Conservation (phyloP, 1,284 basidiomycete species). For the Leccinum subrobustum region DNA sequence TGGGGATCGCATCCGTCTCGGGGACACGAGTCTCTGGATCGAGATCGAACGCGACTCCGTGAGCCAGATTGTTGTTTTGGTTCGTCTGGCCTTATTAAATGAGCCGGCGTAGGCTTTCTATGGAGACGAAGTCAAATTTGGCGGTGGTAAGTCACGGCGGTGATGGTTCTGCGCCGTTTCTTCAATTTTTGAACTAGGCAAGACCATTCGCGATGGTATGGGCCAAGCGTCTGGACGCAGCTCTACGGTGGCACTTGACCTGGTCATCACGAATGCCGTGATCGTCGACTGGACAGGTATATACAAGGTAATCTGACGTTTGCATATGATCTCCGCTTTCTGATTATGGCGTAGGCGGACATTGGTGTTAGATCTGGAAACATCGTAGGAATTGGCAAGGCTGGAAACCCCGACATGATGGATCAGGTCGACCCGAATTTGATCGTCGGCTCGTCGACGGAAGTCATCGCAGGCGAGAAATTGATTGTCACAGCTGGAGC, state of each 20-base stretch:
- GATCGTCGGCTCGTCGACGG: conserved; percentile 84
- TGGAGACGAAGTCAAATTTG: conserved; percentile 98
- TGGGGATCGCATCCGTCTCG: conserved; percentile 87
- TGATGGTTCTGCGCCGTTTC: conserved; percentile 8
- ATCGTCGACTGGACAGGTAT: conserved; percentile 96
- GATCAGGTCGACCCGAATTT: conserved; percentile 74
- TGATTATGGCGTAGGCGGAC: conserved; percentile 68
- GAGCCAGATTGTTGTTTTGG: conserved; percentile 20
- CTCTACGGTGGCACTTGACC: conserved; percentile 75
- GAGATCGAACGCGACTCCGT: conserved; percentile 89
- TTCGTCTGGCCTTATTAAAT: background rate
- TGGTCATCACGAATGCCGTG: conserved; percentile 93
- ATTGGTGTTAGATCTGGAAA: conserved; percentile 87
- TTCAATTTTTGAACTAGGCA: conserved; percentile 49
- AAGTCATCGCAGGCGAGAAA: conserved; percentile 94
- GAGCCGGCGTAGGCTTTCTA: conserved; percentile 58
- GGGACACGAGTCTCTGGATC: conserved; percentile 90
- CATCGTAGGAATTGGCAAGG: conserved; percentile 92
- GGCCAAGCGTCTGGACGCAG: conserved; percentile 84
- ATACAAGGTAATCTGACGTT: conserved; percentile 65
- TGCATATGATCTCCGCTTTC: background rate
- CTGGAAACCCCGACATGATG: conserved; percentile 97
- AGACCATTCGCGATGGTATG: conserved; percentile 95
- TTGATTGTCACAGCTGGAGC: conserved; percentile 93
- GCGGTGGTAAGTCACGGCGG: conserved; percentile 62